A percentile compares a stretch with the other conserved stretches of the same genome.
Conservation (phyloP, 495 filamentous ascomycete genomes). For the Tuber calosporum region DNA sequence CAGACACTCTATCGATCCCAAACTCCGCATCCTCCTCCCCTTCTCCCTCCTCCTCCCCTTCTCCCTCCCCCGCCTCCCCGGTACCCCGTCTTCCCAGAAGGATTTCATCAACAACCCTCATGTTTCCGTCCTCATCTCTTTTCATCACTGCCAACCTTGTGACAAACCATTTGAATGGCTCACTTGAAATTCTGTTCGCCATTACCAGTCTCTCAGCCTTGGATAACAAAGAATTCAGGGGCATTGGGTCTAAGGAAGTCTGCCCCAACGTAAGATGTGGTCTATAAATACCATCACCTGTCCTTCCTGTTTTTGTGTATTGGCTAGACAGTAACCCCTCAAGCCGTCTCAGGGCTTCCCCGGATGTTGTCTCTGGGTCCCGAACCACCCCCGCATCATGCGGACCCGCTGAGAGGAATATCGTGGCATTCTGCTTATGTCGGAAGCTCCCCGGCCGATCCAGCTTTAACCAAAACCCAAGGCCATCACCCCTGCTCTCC, state of each 20-base stretch:
- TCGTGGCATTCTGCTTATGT: constrained; percentile 46
- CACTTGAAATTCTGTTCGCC: background rate
- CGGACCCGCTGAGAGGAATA: constrained; percentile 43
- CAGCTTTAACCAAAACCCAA: constrained; percentile 40
- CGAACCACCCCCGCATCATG: constrained; percentile 26
- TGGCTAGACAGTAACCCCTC: constrained; percentile 26
- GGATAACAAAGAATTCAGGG: constrained; percentile 46
- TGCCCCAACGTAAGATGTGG: constrained; percentile 54
- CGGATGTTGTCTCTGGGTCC: constrained; percentile 20
- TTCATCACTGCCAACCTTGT: constrained; percentile 47
- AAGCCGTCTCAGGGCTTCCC: constrained; percentile 23
- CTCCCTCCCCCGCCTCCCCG: constrained; percentile 3
- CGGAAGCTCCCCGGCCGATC: constrained; percentile 44
- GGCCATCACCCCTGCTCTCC: constrained; percentile 5
- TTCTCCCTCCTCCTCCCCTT: constrained; percentile 2
- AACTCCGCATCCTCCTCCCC: constrained; percentile 5
- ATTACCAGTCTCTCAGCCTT: constrained; percentile 45
- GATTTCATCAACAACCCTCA: constrained; percentile 44
- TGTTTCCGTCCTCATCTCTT: constrained; percentile 46
- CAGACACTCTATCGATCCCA: constrained; percentile 1
- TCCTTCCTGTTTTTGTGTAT: constrained; percentile 23
- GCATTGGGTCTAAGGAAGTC: constrained; percentile 41
- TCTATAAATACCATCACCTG: constrained; percentile 33
- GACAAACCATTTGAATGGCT: constrained; percentile 44
- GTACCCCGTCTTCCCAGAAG: constrained; percentile 24